Evolutionary conservation across 257 asterid genomes (phyloP).

Genomic region (Solanum bukasovii): DNA sequence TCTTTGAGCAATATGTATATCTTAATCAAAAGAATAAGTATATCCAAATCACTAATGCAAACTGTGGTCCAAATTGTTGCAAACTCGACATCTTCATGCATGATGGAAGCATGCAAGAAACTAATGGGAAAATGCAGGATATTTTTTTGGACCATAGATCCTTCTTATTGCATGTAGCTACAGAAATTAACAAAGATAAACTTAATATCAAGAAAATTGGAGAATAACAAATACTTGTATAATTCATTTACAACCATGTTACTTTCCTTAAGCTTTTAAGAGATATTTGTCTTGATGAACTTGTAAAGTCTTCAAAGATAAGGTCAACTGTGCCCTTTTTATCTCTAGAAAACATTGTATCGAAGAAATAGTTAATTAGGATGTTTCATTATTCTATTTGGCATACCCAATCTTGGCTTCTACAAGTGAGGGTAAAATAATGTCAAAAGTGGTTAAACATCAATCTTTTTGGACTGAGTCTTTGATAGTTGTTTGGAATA

Average conservation of each 20-base stretch:
- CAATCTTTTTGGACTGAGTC: conserved; percentile 38
- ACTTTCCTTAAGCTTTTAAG: conserved; percentile 9
- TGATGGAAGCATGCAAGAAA: conserved; percentile 32
- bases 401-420: not conserved
- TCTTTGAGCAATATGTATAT: not conserved
- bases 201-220: conserved; percentile 13
- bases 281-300: conserved; percentile 7
- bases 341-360: conserved; percentile 33
- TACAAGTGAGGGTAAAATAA: conserved; percentile 18
- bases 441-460: not conserved
- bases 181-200: not conserved
- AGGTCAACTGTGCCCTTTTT: conserved; percentile 20
- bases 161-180: not conserved
- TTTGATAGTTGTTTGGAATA: not conserved
- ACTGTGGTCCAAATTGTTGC: conserved; percentile 48
- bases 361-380: conserved; percentile 7
- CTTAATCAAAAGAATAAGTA: too few relatives aligned
- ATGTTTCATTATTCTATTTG: conserved; percentile 16
- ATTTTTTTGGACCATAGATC: conserved; percentile 45
- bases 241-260: conserved; percentile 21
- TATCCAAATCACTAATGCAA: not conserved
- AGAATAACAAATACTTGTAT: conserved; percentile 23
- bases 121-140: conserved; percentile 20
- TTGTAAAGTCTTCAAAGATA: conserved; percentile 18
- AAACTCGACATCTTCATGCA: conserved; percentile 25